Conservation (phyloP, 78 protist species). For the Polysphondylium violaceum region DNA sequence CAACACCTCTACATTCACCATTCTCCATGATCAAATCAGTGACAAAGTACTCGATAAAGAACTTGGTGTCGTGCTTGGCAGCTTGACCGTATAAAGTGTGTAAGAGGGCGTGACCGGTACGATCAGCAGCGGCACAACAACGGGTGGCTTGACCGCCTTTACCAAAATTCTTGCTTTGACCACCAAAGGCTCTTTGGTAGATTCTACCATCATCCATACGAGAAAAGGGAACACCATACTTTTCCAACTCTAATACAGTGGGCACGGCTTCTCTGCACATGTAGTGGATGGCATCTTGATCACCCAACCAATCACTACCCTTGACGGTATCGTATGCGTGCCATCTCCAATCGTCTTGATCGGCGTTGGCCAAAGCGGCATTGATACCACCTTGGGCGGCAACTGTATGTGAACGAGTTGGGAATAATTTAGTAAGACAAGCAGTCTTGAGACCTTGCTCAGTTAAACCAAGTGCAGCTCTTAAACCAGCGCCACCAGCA, state of each 20-base stretch:
- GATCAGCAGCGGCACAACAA: constrained; percentile 98
- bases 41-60: constrained; percentile 98
- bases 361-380: constrained; percentile 99
- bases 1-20: constrained; percentile 94
- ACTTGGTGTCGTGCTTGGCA: constrained; percentile 88
- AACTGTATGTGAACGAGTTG: constrained; percentile 99
- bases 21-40: constrained; percentile 97
- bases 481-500: constrained; percentile 99
- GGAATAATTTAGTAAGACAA: constrained; percentile 98
- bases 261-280: constrained; percentile 98
- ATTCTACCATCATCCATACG: constrained; percentile 97
- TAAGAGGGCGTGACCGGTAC: constrained; percentile 99
- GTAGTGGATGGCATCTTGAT: constrained; percentile 98
- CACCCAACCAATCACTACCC: constrained; percentile 95
- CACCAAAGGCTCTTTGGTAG: constrained; percentile 97
- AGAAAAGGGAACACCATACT: constrained; percentile 98
- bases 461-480: constrained; percentile 98
- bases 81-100: constrained; percentile 99
- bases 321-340: constrained; percentile 99
- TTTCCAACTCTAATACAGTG: constrained; percentile 97
- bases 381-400: constrained; percentile 99
- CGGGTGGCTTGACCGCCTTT: constrained; percentile 75
- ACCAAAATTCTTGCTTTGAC: constrained; percentile 85
- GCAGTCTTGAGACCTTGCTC: constrained; percentile 96
- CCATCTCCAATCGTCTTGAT: constrained; percentile 99